Evolutionary conservation across 768 basidiomycete genomes (phyloP).

Genomic region (Calocybe indica): DNA sequence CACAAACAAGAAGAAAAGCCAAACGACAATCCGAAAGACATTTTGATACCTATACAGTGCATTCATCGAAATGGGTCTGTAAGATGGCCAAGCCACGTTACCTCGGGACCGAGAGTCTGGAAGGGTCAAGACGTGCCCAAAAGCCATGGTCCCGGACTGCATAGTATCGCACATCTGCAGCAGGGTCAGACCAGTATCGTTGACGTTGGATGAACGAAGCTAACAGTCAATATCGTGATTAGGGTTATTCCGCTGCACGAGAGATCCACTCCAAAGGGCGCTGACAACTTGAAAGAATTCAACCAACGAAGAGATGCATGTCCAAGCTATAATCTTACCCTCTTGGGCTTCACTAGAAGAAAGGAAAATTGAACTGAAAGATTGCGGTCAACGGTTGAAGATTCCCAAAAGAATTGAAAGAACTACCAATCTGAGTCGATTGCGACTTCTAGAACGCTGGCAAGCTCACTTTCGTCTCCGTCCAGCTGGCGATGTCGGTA

Average conservation of each 20-base stretch:
- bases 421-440: conserved; percentile 83
- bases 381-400: neutral
- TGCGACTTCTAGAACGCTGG: conserved; percentile 83
- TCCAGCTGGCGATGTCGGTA: conserved; percentile 68
- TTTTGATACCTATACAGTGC: conserved; percentile 66
- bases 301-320: neutral
- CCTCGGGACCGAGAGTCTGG: conserved; percentile 78
- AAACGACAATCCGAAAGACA: conserved; percentile 68
- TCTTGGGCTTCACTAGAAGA: conserved; percentile 84
- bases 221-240: conserved; percentile 75
- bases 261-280: conserved; percentile 76
- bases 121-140: conserved; percentile 70
- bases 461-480: conserved; percentile 67
- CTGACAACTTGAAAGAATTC: conserved; percentile 55
- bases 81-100: conserved; percentile 14
- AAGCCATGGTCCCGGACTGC: conserved; percentile 48
- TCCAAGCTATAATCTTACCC: conserved; percentile 32
- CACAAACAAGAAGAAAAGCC: conserved; percentile 71
- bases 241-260: conserved; percentile 73
- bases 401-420: neutral
- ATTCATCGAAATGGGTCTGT: conserved; percentile 3
- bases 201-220: conserved; percentile 10
- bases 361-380: conserved; percentile 66
- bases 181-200: neutral
- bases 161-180: conserved; percentile 61